Conservation (phyloP, 495 filamentous ascomycete genomes). For the Podospora comata region DNA sequence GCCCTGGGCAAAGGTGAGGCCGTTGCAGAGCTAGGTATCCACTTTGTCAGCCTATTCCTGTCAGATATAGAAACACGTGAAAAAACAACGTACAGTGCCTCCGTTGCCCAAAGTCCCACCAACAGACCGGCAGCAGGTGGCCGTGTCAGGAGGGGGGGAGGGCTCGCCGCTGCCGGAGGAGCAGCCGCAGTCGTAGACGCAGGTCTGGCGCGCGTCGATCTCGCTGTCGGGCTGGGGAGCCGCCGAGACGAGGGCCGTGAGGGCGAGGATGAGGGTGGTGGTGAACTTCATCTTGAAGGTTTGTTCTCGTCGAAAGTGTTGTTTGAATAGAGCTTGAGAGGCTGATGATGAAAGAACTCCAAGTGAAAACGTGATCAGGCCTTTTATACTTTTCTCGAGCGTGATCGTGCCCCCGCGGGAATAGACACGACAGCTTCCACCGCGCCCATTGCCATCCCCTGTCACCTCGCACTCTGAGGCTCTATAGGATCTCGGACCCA, state of each 20-base stretch:
- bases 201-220: neutral
- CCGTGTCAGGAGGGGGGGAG: neutral
- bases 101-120: neutral
- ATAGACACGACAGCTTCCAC: neutral
- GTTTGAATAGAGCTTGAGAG: neutral
- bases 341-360: neutral
- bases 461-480: neutral
- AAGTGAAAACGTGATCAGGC: neutral
- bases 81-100: neutral
- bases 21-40: neutral
- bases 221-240: neutral
- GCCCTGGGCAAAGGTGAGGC: neutral
- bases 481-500: neutral
- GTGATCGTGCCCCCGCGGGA: neutral
- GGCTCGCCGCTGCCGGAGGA: neutral
- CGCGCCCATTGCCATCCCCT: neutral
- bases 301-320: neutral
- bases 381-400: neutral
- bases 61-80: no score
- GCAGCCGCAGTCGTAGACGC: neutral
- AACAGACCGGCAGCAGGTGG: neutral
- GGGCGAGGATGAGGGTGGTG: neutral
- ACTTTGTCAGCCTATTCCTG: neutral
- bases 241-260: neutral
- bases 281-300: neutral